Conservation (phyloP, 176 grass and related monocot species). For the Hordeum vulgare region DNA sequence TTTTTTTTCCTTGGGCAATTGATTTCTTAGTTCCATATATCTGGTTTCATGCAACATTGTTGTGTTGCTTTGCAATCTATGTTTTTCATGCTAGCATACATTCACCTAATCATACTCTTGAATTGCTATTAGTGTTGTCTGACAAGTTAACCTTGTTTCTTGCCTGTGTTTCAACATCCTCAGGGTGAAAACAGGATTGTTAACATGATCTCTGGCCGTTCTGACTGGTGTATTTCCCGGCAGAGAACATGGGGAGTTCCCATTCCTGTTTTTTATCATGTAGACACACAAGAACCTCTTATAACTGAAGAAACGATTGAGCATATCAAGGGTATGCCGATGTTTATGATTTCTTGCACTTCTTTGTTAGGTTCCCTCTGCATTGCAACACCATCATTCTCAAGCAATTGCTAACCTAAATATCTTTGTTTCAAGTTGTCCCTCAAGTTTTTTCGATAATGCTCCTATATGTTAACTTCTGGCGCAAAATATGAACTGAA, state of each 20-base stretch:
- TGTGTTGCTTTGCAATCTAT: background rate
- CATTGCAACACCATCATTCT: background rate
- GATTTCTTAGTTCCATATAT: conserved; percentile 1
- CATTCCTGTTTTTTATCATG: conserved; percentile 94
- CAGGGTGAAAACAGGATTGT: conserved; percentile 97
- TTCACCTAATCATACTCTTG: conserved; percentile 10
- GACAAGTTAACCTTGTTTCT: background rate
- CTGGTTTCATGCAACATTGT: conserved; percentile 4
- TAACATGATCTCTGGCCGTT: conserved; percentile 83
- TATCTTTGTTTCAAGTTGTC: conserved; percentile 3
- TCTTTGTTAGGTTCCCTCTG: background rate
- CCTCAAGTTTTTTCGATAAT: background rate
- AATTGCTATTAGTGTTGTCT: conserved; percentile 13
- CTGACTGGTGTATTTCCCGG: conserved; percentile 98
- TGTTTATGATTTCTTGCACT: conserved; percentile 21
- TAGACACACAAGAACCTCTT: conserved; percentile 74
- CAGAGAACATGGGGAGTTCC: conserved; percentile 99
- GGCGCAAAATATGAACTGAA: background rate
- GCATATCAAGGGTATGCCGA: conserved; percentile 69
- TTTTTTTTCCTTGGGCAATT: background rate
- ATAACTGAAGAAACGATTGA: conserved; percentile 91
- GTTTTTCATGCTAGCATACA: conserved; percentile 2
- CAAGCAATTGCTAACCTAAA: background rate
- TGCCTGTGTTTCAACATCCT: conserved; percentile 14
- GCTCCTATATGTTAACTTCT: background rate